Percentiles rank a stretch among this genome's conserved stretches.
Evolutionary conservation across 2,329 filamentous ascomycete species (phyloP).

Genomic region (Alternaria novae-zelandiae): DNA sequence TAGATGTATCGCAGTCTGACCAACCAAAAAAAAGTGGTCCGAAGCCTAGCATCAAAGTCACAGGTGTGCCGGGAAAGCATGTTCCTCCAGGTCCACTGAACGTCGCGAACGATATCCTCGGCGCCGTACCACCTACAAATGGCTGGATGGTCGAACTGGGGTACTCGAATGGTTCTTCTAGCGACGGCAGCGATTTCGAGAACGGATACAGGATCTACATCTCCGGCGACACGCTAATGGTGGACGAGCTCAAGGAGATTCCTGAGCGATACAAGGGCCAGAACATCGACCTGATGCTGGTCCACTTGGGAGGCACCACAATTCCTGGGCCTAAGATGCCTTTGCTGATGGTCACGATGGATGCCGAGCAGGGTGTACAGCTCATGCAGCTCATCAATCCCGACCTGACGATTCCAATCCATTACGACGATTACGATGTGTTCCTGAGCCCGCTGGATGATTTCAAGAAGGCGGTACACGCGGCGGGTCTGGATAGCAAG

Average conservation of each 20-base stretch:
- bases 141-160: constrained; percentile 72
- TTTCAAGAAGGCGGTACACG: constrained; percentile 63
- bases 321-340: constrained; percentile 66
- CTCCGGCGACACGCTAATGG: constrained; percentile 68
- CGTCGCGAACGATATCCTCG: constrained; percentile 56
- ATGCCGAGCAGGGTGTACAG: constrained; percentile 66
- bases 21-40: constrained; percentile 9
- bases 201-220: constrained; percentile 68
- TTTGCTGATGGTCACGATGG: constrained; percentile 73
- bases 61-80: constrained; percentile 70
- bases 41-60: constrained; percentile 61
- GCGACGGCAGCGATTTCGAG: constrained; percentile 42
- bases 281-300: constrained; percentile 69
- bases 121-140: constrained; percentile 67
- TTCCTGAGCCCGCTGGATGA: constrained; percentile 66
- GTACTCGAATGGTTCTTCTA: constrained; percentile 39
- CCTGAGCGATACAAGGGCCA: constrained; percentile 60
- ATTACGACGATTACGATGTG: constrained; percentile 59
- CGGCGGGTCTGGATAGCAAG: constrained; percentile 58
- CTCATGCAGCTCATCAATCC: constrained; percentile 66
- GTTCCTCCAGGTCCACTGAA: constrained; percentile 56
- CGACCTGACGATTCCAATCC: constrained; percentile 64
- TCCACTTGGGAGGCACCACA: constrained; percentile 70
- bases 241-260: constrained; percentile 68
- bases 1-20: constrained; percentile 49